Evolutionary conservation across 2,329 filamentous ascomycete genomes (phyloP), one percentile per base, ranked within the genome.

Genomic region (Stagonosporopsis vannaccii): DNA sequence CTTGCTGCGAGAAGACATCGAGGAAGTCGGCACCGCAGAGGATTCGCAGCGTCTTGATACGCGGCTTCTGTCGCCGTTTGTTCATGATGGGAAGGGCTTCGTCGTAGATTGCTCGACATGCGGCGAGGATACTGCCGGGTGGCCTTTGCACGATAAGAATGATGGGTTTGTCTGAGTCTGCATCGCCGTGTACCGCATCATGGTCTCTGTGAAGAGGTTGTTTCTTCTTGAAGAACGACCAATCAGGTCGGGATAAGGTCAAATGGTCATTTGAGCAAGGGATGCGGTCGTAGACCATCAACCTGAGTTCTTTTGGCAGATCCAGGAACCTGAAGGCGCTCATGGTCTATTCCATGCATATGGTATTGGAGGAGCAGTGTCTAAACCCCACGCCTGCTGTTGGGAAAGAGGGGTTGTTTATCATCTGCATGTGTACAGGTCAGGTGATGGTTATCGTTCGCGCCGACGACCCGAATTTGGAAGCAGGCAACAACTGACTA

Each of bases 211-310:
- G 43, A 7, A 56, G 47, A 19, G 47, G 53, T 6, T 42, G 36
- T 19, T 56, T 56, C 32, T 56, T 56, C 1, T 13, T 19, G n/a
- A 56, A 56, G 32, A 56, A 56, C 5, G 53, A 56, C 53, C 53
- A 56, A 19, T 56, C 43, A 32, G 42, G 42, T 28, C 53, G 47
- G n/a, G 23, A 56, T 30, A 54, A 36, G 11, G 30, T 39, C 22
- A 55, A 23, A 7, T 59, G 51, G 8, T 51, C 22, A 12, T 44
- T 59, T 35, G n/a, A 15, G 45, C 41, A 51, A 41, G 52, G 51
- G 22, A 62, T 54, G 17, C 49, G 35, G 19, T 62, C 52, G 30
- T 62, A 62, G 1, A 59, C 39, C 53, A 59, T 59, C 9, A 62
- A 20, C 2, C 59, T 50, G 9, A 62, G 46, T 32, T 62, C 59